Conservation (phyloP, 202 grass and related monocot species). For the Schoenoplectus tabernaemontani region DNA sequence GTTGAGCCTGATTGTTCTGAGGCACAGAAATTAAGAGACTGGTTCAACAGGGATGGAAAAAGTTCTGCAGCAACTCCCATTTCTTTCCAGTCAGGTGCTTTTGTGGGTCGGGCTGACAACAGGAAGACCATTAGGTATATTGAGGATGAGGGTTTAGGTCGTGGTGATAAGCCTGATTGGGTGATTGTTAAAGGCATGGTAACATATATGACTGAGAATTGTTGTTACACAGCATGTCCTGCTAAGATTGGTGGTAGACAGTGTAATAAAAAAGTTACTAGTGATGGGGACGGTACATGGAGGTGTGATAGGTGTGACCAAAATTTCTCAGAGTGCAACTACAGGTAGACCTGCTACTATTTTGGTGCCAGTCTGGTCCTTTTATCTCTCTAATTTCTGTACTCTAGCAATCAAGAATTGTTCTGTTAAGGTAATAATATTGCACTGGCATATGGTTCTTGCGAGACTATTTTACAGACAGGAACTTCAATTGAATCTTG, state of each 20-base stretch:
- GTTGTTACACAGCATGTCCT: constrained; percentile 68
- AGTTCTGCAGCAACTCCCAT: constrained; percentile 39
- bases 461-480: neutral
- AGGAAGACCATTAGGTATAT: constrained; percentile 55
- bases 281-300: constrained; percentile 76
- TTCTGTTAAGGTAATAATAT: neutral
- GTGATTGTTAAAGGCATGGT: constrained; percentile 51
- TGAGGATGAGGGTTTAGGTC: constrained; percentile 58
- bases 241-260: constrained; percentile 22
- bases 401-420: neutral
- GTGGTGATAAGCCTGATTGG: constrained; percentile 50
- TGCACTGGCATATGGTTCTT: neutral
- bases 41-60: constrained; percentile 62
- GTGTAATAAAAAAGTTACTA: constrained; percentile 72
- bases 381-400: neutral
- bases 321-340: constrained; percentile 38
- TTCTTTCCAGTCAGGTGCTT: constrained; percentile 26
- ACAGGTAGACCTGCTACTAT: constrained; percentile 46
- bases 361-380: neutral
- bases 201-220: constrained; percentile 37
- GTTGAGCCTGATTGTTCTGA: constrained; percentile 61
- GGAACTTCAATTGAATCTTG: neutral
- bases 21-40: constrained; percentile 40
- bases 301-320: constrained; percentile 50
- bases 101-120: constrained; percentile 37